These are phyloP conservation scores for Akanthomyces dipterigenus DNA, from an alignment of 2,329 filamentous ascomycete genomes.

Conservation along the genomic window DNA sequence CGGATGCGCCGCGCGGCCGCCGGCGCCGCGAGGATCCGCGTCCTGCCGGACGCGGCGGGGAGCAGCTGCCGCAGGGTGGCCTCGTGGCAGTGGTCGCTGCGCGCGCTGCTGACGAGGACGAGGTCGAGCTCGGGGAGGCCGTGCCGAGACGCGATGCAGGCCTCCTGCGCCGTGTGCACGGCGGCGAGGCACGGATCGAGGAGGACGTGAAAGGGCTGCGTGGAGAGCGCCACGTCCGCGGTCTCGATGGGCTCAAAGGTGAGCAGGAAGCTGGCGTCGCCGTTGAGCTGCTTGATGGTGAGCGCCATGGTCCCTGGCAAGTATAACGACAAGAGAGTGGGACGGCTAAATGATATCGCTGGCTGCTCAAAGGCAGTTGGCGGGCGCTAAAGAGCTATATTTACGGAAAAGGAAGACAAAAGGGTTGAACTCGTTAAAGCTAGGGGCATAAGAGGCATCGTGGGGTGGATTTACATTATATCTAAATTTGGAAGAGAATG, in stretches of 20 bases:
- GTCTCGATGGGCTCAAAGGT: constrained; percentile 49
- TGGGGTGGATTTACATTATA: background rate
- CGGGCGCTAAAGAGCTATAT: too few relatives aligned
- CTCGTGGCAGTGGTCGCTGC: constrained; percentile 64
- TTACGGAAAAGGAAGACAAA: background rate
- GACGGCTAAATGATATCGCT: background rate
- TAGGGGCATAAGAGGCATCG: too few relatives aligned
- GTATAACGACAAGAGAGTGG: background rate
- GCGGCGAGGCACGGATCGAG: constrained; percentile 66
- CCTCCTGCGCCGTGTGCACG: constrained; percentile 41
- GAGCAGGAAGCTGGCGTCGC: constrained; percentile 58
- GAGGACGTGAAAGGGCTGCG: constrained; percentile 56
- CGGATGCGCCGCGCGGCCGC: constrained; percentile 58
- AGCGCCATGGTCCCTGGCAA: constrained; percentile 46
- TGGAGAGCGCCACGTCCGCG: constrained; percentile 4
- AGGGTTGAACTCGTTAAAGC: background rate
- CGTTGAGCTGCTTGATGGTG: constrained; percentile 56
- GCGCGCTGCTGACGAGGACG: constrained; percentile 39
- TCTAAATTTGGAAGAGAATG: background rate
- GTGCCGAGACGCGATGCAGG: constrained; percentile 48
- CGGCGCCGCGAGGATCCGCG: constrained; percentile 60
- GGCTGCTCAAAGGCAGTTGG: background rate
- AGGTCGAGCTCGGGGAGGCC: constrained; percentile 38
- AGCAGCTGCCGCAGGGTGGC: constrained; percentile 60
- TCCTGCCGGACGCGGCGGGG: constrained; percentile 36